Base-by-base conservation (phyloP, 106 monocot species). In the Amphibolis antarctica region DNA sequence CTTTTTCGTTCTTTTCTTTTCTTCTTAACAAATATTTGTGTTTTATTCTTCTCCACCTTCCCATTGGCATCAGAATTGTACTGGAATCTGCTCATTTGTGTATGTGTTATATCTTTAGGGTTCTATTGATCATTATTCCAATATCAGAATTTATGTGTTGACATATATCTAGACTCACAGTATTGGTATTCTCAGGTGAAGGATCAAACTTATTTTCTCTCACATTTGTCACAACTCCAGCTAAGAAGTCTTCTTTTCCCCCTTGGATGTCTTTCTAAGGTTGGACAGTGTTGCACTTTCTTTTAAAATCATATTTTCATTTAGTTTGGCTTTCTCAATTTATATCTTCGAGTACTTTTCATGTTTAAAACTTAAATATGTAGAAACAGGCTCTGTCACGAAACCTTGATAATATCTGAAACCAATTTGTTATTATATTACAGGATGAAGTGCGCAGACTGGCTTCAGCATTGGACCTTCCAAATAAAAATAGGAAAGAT, bases 151-250 rank as follows among this genome's bases (percentile, higher is more conserved):
- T 55, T 21, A 22, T 42, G 21, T 19, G 15, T 60, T n/a, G 36
- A 44, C 25, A 15, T 64, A 9, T 62, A 19, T 56, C 56, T 53
- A 19, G 15, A 50, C 48, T 48, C 36, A 44, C 3, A 25, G 13
- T 26, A 5, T 46, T 56, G 20, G 10, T 31, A 9, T 72, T 56
- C 59, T 74, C 84, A 98, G 96, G 78, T 98, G 42, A 98, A 98
- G 78, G 98, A 98, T 83, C 98, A 98, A 75, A 98, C 98, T 1
- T 91, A 98, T 81, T 98, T 98, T 53, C 82, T 98, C 28, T 98
- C 98, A 20, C 98, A 98, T 82, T 44, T 98, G 49, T 98, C 91
- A 15, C 98, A 91, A 36, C 60, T 53, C 55, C 98, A 98, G 63
- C 85, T 98, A 57, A 74, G 55, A 69, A 78, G 82, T 49, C 91